Evolutionary conservation across 345 rosid species (phyloP), one percentile per base, ranked within the genome.

Genomic region (thale cress (Arabidopsis thaliana)): DNA sequence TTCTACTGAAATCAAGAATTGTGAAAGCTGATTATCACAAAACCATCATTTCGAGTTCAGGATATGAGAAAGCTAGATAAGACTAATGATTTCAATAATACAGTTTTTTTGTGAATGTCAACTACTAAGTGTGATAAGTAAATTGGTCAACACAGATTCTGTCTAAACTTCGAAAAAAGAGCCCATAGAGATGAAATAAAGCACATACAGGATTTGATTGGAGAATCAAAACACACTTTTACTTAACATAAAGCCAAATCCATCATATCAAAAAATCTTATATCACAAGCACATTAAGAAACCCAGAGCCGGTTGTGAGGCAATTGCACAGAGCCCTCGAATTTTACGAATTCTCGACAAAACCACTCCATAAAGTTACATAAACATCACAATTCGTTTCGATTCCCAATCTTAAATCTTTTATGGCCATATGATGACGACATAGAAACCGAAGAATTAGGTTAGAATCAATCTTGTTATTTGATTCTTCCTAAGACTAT

Each of bases 51-150:
- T 45, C 41, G 1, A 33, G 5, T 42, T 22, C 4, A 45, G 25
- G 7, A 55, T 4, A 69, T n/a, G 56, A 14, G 38, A 69, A 55
- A 46, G 7, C 28, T 25, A 49, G 50, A 25, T 41, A 24, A 61
- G 20, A 6, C 8, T 37, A 13, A 8, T 40, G 20, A 24, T 53
- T 53, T 34, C 16, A 68, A 13, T 24, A 20, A 7, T 28, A 11
- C 13, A 33, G 32, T 42, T 69, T 58, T 58, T 7, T 23, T 28
- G 25, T 13, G 25, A 38, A 34, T 46, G 66, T 58, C 66, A 70
- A 22, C 34, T 28, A 28, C 30, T 28, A 46, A 63, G 45, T 12
- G 53, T 61, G 53, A 40, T 4, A 42, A 56, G 64, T 69, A 44
- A 9, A n/a, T 10, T 13, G 55, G 12, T 6, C 0, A 11, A 34